These are phyloP conservation scores for Trichoderma gamsii DNA, from an alignment of 495 filamentous ascomycete species.

Conservation along the genomic window DNA sequence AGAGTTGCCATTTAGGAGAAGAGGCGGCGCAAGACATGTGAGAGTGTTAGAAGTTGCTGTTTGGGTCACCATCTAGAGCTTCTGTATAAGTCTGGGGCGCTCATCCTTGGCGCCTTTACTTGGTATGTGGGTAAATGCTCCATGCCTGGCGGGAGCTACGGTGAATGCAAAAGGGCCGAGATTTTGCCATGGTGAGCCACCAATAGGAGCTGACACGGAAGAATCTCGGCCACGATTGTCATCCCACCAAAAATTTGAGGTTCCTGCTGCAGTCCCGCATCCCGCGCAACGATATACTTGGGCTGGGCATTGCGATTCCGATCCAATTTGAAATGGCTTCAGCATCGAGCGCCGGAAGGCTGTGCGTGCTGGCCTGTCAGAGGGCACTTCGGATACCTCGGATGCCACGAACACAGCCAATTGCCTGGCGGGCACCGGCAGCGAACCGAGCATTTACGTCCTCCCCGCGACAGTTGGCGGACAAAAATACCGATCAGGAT, in stretches of 20 bases:
- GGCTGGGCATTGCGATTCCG: neutral
- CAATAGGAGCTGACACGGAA: slow-evolving; percentile 11
- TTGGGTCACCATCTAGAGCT: neutral
- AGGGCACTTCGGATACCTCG: slow-evolving; percentile 1
- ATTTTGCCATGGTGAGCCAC: neutral
- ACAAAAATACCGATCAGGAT: slow-evolving; percentile 1
- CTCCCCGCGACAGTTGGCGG: neutral
- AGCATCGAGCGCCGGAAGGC: slow-evolving; percentile 14
- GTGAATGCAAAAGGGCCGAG: neutral
- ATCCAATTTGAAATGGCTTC: slow-evolving; percentile 15
- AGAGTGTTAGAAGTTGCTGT: too few species aligned
- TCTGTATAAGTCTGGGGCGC: neutral
- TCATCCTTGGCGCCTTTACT: neutral
- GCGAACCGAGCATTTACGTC: neutral
- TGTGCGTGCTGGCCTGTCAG: slow-evolving; percentile 5
- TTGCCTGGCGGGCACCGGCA: neutral
- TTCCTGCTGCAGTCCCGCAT: neutral
- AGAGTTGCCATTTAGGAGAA: neutral
- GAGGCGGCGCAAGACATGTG: neutral
- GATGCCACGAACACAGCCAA: slow-evolving; percentile 13
- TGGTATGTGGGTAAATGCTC: neutral
- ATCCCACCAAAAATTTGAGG: slow-evolving; percentile 15
- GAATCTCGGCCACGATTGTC: slow-evolving; percentile 14
- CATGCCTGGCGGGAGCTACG: neutral
- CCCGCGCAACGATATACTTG: slow-evolving; percentile 16